These are phyloP conservation scores for Hemileccinum rubropunctum DNA, from an alignment of 768 basidiomycete species.

Conservation along the genomic window DNA sequence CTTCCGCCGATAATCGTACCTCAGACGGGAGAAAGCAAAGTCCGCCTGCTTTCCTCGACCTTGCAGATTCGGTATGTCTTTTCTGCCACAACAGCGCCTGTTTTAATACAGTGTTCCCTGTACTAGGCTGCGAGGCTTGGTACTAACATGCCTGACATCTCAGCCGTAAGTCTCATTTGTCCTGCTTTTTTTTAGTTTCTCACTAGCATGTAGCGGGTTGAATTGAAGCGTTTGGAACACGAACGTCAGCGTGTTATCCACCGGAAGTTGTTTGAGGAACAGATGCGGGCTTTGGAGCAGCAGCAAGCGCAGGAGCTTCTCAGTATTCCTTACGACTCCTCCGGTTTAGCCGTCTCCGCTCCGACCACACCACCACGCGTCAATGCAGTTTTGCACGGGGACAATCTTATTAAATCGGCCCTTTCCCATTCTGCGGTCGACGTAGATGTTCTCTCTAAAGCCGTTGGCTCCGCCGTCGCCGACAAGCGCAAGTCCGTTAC, in stretches of 20 bases:
- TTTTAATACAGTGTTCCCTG: slow-evolving; percentile 1
- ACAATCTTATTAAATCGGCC: slow-evolving; percentile 41
- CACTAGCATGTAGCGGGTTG: slow-evolving; percentile 59
- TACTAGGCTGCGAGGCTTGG: slow-evolving; percentile 76
- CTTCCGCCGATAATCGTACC: slow-evolving; percentile 68
- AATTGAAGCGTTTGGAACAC: slow-evolving; percentile 82
- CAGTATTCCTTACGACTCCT: slow-evolving; percentile 65
- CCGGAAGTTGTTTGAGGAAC: slow-evolving; percentile 91
- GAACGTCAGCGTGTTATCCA: slow-evolving; percentile 86
- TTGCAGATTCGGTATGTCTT: slow-evolving; percentile 84
- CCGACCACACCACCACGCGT: slow-evolving; percentile 86
- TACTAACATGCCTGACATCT: slow-evolving; percentile 83
- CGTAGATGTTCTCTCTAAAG: slow-evolving; percentile 61
- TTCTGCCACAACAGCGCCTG: slow-evolving; percentile 8
- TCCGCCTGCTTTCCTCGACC: slow-evolving; percentile 89
- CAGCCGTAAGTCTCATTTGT: slow-evolving; percentile 58
- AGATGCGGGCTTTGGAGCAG: slow-evolving; percentile 91
- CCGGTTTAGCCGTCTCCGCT: slow-evolving; percentile 76
- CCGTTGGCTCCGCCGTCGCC: slow-evolving; percentile 59
- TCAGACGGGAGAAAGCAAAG: slow-evolving; percentile 78
- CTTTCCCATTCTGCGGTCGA: slow-evolving; percentile 55
- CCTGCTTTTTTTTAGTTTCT: slow-evolving; percentile 1
- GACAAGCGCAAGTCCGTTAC: slow-evolving; percentile 89
- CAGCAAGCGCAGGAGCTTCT: slow-evolving; percentile 88
- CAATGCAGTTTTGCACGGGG: slow-evolving; percentile 65